phyloP scores from a whole-genome alignment of 2,329 filamentous ascomycete species.

The Magnaporthales sp. region DNA sequence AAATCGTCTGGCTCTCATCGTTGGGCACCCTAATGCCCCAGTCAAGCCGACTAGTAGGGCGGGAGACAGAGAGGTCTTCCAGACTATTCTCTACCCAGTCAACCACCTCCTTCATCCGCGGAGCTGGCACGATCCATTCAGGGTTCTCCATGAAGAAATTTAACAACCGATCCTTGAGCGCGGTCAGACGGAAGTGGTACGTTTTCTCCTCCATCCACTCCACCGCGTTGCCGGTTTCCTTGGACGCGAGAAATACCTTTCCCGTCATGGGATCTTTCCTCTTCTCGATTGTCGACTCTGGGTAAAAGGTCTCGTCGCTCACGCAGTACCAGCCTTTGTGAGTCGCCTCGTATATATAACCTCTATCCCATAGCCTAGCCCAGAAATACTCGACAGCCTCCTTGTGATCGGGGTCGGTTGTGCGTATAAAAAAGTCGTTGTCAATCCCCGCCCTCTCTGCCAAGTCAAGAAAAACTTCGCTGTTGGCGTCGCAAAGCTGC shows the following conservation, averaged over 20 bases:
- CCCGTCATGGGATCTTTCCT: conserved; percentile 74
- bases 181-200: conserved; percentile 88
- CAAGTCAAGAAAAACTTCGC: conserved; percentile 69
- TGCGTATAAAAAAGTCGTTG: conserved; percentile 85
- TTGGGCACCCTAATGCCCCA: conserved; percentile 90
- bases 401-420: conserved; percentile 74
- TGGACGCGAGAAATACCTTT: conserved; percentile 70
- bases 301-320: conserved; percentile 94
- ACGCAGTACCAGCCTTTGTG: conserved; percentile 97
- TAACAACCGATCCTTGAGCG: conserved; percentile 69
- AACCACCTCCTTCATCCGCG: conserved; percentile 71
- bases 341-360: conserved; percentile 74
- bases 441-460: conserved; percentile 61
- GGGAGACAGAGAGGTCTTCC: conserved; percentile 75
- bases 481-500: conserved; percentile 80
- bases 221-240: conserved; percentile 84
- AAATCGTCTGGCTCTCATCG: conserved; percentile 82
- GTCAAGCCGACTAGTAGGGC: conserved; percentile 64
- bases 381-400: conserved; percentile 86
- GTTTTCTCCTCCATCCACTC: conserved; percentile 92
- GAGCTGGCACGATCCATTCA: conserved; percentile 62
- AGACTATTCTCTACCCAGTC: conserved; percentile 69
- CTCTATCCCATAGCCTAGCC: conserved; percentile 65
- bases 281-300: conserved; percentile 63
- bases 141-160: conserved; percentile 73